Conservation (phyloP, 331 rosid species). For the Saraca asoca region DNA sequence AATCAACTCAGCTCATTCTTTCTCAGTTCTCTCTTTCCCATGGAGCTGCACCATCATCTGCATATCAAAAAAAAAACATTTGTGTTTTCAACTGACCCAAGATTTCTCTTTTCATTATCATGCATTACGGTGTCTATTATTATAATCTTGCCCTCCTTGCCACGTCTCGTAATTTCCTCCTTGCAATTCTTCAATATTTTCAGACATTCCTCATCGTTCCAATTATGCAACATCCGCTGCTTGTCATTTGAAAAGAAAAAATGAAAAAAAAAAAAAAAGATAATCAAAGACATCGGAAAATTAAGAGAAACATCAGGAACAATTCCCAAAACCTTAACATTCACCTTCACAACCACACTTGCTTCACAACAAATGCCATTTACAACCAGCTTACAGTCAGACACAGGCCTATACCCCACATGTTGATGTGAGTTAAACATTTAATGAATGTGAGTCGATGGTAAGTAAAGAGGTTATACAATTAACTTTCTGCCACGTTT, state of each 20-base stretch:
- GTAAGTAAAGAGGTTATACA: too few species aligned
- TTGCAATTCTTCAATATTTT: constrained; percentile 47
- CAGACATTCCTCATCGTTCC: constrained; percentile 57
- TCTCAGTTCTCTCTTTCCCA: constrained; percentile 37
- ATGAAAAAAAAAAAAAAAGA: background rate
- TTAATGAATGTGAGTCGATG: too few species aligned
- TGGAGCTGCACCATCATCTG: constrained; percentile 25
- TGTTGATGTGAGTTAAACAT: too few species aligned
- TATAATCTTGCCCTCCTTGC: constrained; percentile 50
- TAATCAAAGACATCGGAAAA: background rate
- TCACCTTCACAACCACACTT: too few species aligned
- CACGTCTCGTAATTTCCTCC: constrained; percentile 35
- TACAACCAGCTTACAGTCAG: too few species aligned
- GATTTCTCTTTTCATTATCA: constrained; percentile 12
- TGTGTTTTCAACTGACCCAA: constrained; percentile 36
- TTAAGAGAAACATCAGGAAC: background rate
- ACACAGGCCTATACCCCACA: too few species aligned
- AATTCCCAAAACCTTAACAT: background rate
- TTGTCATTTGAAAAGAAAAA: background rate
- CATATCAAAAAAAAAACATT: constrained; percentile 40
- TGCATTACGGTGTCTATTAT: constrained; percentile 44
- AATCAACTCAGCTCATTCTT: constrained; percentile 37
- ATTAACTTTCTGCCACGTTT: too few species aligned
- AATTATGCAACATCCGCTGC: constrained; percentile 52
- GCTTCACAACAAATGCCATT: too few species aligned